Base-by-base conservation (phyloP, 2,329 filamentous ascomycete species). In the Monilinia polystroma region DNA sequence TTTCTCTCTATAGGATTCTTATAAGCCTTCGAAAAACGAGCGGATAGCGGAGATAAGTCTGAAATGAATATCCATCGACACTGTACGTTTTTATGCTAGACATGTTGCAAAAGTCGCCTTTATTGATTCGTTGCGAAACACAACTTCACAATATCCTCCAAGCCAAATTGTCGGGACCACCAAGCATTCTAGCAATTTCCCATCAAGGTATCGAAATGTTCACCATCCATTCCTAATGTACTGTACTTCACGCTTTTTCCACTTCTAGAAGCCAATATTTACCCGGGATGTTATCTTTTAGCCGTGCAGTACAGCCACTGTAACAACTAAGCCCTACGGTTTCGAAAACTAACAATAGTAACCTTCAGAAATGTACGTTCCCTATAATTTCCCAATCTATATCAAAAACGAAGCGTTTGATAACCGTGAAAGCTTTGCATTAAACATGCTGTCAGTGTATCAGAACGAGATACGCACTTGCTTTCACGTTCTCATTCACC, bases 251-350 rank as follows among this genome's bases (percentile, higher is more conserved):
- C 29, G 14, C 16, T 14, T 26, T 59, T 45, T 11, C 11, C 18
- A 32, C 41, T 47, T 59, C 41, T 47, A 59, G 41, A 59, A 59
- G 26, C 20, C 32, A 10, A 23, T 23, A 12, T 16, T n/a, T 41
- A 20, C 16, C 5, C 20, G 20, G 12, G 7, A 60, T 38, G 3
- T 49, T 35, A 23, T 38, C 10, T 8, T 35, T 35, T 59, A 47
- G 26, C 20, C 41, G 47, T 35, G 14, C 20, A 26, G 32, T 32
- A 60, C 29, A 38, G 10, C 29, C 45, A 26, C 23, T 51, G 57
- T 38, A 60, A 29, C 45, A 49, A n/a, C 45, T 38, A 59, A 47
- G 56, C 56, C 41, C 41, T 59, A 51, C 29, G 29, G 20, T 38
- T 18, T 35, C 16, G 45, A 51, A 59, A 32, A 60, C 26, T 29